Evolutionary conservation across 345 rosid genomes (phyloP).

Genomic region (Aegle marmelos): DNA sequence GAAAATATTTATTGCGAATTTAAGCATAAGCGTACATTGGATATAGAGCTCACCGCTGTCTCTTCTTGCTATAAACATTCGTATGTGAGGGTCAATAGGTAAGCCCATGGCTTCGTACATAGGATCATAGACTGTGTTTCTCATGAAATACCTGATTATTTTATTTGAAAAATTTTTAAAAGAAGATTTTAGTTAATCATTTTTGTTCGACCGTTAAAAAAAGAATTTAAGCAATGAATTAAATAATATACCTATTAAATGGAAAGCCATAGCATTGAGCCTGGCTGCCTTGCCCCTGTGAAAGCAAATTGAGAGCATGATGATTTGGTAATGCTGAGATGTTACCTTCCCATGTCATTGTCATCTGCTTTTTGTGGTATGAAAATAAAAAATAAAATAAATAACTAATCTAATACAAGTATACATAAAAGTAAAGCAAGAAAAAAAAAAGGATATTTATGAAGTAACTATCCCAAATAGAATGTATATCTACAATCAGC

Average conservation of each 20-base stretch:
- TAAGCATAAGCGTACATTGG: neutral
- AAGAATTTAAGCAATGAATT: too few species aligned
- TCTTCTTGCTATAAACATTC: constrained; percentile 23
- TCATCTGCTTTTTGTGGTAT: neutral
- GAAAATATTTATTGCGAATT: neutral
- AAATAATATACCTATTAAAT: neutral
- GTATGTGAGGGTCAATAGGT: constrained; percentile 40
- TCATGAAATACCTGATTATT: constrained; percentile 6
- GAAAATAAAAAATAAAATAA: neutral
- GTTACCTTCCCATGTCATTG: neutral
- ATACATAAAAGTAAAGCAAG: neutral
- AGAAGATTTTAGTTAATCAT: neutral
- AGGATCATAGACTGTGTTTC: constrained; percentile 34
- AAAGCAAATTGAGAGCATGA: neutral
- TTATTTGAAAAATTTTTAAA: too few species aligned
- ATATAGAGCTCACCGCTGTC: neutral
- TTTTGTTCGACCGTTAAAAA: neutral
- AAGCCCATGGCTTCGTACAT: constrained; percentile 33
- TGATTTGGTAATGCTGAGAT: neutral
- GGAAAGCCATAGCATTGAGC: neutral
- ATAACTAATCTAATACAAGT: neutral
- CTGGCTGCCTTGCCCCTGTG: constrained; percentile 1
- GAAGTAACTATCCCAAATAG: too few species aligned
- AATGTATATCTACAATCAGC: neutral
- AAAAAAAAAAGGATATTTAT: neutral